Percentiles rank a stretch among this genome's conserved stretches.
These are phyloP conservation scores for Ceratobasidium sp. DNA, from an alignment of 1,284 basidiomycete genomes.

Conservation along the genomic window DNA sequence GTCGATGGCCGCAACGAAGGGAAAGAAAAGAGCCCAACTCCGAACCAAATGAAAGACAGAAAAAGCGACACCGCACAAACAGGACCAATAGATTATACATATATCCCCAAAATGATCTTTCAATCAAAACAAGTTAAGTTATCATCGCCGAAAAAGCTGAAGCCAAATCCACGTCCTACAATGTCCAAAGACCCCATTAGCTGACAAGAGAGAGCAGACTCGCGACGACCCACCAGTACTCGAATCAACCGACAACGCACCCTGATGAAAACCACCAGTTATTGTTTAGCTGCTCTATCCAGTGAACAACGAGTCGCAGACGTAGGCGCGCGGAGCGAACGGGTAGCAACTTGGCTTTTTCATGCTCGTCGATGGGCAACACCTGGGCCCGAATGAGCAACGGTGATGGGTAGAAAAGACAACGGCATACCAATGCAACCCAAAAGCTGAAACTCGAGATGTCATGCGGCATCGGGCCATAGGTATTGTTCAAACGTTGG, in stretches of 20 bases:
- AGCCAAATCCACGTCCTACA: constrained; percentile 29
- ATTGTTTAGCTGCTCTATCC: constrained; percentile 86
- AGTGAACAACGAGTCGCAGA: constrained; percentile 87
- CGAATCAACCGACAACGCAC: constrained; percentile 53
- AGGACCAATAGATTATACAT: constrained; percentile 38
- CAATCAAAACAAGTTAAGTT: constrained; percentile 35
- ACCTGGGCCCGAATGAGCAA: constrained; percentile 61
- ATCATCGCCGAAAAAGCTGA: constrained; percentile 43
- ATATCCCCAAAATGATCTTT: constrained; percentile 36
- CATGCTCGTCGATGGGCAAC: constrained; percentile 94
- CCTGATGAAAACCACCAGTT: constrained; percentile 71
- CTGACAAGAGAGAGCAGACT: neutral
- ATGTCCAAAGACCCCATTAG: neutral
- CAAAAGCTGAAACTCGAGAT: constrained; percentile 85
- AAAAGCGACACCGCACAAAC: constrained; percentile 7
- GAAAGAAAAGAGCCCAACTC: neutral
- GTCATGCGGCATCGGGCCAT: constrained; percentile 74
- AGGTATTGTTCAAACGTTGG: constrained; percentile 83
- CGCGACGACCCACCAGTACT: constrained; percentile 24
- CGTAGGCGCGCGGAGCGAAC: constrained; percentile 84
- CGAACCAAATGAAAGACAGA: neutral
- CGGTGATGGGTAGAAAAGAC: neutral
- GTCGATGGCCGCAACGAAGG: constrained; percentile 1
- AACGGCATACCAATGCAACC: constrained; percentile 77
- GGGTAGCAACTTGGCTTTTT: constrained; percentile 94